phyloP scores from a whole-genome alignment of 495 filamentous ascomycete species.

The Tuber borchii region DNA sequence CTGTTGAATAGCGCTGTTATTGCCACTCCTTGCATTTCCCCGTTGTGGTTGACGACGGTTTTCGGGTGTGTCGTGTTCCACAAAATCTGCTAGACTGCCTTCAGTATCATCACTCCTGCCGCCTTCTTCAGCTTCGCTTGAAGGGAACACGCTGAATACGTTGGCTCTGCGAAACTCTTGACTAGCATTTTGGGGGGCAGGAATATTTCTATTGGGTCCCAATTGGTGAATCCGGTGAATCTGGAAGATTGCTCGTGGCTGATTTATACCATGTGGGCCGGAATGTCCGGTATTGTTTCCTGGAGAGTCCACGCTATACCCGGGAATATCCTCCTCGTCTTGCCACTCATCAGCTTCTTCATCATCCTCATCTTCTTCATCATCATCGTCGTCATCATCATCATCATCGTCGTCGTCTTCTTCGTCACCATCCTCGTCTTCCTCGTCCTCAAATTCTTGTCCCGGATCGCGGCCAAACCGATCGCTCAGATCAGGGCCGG shows the following conservation, averaged over 20 bases:
- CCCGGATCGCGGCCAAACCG: slow-evolving; percentile 8
- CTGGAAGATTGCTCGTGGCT: neutral
- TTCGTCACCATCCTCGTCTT: slow-evolving; percentile 41
- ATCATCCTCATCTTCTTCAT: slow-evolving; percentile 35
- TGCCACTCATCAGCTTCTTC: slow-evolving; percentile 11
- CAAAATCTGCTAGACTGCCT: slow-evolving; percentile 35
- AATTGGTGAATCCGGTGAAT: neutral
- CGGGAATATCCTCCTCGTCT: neutral
- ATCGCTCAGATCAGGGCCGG: slow-evolving; percentile 31
- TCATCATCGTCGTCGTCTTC: slow-evolving; percentile 44
- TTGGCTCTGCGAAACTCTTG: neutral
- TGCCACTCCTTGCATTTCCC: slow-evolving; percentile 7
- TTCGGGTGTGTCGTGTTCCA: slow-evolving; percentile 39
- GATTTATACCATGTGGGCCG: neutral
- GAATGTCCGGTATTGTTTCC: neutral
- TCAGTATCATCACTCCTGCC: slow-evolving; percentile 40
- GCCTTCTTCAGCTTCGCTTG: slow-evolving; percentile 39
- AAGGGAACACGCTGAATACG: neutral
- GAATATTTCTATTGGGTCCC: neutral
- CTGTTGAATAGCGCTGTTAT: slow-evolving; percentile 9
- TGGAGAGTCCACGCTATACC: neutral
- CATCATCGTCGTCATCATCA: slow-evolving; percentile 40
- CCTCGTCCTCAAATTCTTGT: slow-evolving; percentile 13
- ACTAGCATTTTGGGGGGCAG: neutral
- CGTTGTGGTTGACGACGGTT: slow-evolving; percentile 9